Evolutionary conservation across 331 rosid species (phyloP).

Genomic region (Rhamnella rubrinervis): DNA sequence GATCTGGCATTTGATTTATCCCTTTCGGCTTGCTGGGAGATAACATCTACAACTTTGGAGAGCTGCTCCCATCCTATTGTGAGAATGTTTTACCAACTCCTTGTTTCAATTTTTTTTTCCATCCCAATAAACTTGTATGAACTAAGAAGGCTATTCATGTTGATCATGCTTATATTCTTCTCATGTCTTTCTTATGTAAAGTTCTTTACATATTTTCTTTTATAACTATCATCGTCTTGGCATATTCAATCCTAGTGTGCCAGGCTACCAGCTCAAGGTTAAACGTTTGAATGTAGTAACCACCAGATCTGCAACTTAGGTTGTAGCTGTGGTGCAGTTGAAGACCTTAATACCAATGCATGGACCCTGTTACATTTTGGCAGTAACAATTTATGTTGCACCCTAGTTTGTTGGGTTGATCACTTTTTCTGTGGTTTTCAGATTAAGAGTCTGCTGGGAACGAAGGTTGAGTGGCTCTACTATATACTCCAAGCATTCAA

Average conservation of each 20-base stretch:
- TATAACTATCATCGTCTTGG: too few relatives aligned
- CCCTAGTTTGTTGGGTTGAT: background rate
- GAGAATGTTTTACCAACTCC: slow-evolving; percentile 31
- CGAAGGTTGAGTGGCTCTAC: slow-evolving; percentile 99
- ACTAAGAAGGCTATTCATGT: background rate
- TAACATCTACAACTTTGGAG: slow-evolving; percentile 97
- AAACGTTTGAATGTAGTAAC: too few relatives aligned
- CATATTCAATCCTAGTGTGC: too few relatives aligned
- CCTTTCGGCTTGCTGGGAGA: slow-evolving; percentile 98
- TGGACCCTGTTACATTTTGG: background rate
- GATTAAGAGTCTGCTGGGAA: slow-evolving; percentile 85
- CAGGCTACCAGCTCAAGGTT: too few relatives aligned
- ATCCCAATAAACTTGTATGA: background rate
- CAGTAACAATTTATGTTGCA: background rate
- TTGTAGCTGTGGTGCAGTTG: too few relatives aligned
- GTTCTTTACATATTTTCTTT: too few relatives aligned
- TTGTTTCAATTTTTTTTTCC: background rate
- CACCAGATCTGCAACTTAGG: too few relatives aligned
- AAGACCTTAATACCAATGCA: too few relatives aligned
- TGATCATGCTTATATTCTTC: too few relatives aligned
- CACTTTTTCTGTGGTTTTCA: slow-evolving; percentile 29
- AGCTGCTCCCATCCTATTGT: slow-evolving; percentile 97
- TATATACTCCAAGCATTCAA: slow-evolving; percentile 94
- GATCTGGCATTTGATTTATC: slow-evolving; percentile 98
- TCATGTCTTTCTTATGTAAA: too few relatives aligned